phyloP scores from a whole-genome alignment of 208 protist species.

The Leishmania lainsoni region DNA sequence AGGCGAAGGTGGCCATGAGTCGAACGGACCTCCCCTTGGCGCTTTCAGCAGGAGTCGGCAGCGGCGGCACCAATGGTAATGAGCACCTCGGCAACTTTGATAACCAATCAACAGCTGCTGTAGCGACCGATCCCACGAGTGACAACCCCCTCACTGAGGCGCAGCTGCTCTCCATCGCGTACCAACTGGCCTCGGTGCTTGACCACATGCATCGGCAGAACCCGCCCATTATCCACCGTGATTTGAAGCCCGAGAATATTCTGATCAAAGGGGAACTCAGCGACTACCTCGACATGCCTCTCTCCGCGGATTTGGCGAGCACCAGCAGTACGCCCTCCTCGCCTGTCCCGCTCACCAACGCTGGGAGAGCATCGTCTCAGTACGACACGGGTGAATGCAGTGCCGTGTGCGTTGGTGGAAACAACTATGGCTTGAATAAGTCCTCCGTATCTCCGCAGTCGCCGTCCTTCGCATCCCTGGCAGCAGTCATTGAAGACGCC shows the following conservation, averaged over 20 bases:
- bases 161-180: slow-evolving; percentile 81
- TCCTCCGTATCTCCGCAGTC: slow-evolving; percentile 1
- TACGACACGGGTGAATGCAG: not conserved
- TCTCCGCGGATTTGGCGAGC: not conserved
- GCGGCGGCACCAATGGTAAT: not conserved
- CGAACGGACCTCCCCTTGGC: not conserved
- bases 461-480: slow-evolving; percentile 4
- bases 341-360: not conserved
- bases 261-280: slow-evolving; percentile 57
- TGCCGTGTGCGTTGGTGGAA: not conserved
- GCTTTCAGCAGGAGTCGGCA: not conserved
- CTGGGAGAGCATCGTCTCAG: not conserved
- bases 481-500: not conserved
- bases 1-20: slow-evolving; percentile 9
- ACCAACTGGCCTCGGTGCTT: slow-evolving; percentile 74
- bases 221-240: slow-evolving; percentile 97
- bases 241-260: slow-evolving; percentile 97
- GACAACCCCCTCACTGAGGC: slow-evolving; percentile 66
- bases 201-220: slow-evolving; percentile 82
- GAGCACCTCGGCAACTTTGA: slow-evolving; percentile 4
- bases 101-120: not conserved
- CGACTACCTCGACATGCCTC: slow-evolving; percentile 23
- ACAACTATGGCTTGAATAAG: not conserved
- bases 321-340: not conserved
- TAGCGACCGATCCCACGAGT: slow-evolving; percentile 16